These are phyloP conservation scores for Sphagnurus paluster DNA, from an alignment of 1,284 basidiomycete species.

Conservation along the genomic window DNA sequence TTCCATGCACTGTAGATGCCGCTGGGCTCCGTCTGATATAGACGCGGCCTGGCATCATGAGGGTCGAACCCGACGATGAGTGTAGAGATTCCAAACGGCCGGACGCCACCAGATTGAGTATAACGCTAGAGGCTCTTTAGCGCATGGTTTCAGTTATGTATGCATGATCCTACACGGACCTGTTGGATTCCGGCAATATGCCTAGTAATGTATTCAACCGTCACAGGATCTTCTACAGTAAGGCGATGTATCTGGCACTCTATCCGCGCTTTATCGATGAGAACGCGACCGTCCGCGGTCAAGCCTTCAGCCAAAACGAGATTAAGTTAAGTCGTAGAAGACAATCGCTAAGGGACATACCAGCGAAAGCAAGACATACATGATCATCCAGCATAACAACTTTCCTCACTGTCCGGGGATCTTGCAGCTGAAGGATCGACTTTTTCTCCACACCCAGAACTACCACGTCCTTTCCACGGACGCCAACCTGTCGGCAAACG, in stretches of 20 bases:
- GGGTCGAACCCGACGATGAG: slow-evolving; percentile 98
- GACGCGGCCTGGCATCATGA: slow-evolving; percentile 81
- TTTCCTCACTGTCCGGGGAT: slow-evolving; percentile 96
- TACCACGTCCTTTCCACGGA: slow-evolving; percentile 92
- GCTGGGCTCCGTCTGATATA: slow-evolving; percentile 97
- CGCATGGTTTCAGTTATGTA: background rate
- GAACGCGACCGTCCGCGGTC: slow-evolving; percentile 95
- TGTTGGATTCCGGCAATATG: slow-evolving; percentile 98
- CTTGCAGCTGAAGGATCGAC: slow-evolving; percentile 95
- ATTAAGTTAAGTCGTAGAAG: slow-evolving; percentile 12
- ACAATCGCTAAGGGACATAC: slow-evolving; percentile 50
- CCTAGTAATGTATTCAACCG: slow-evolving; percentile 97
- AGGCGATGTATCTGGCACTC: slow-evolving; percentile 98
- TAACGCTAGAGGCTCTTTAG: slow-evolving; percentile 63
- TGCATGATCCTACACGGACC: slow-evolving; percentile 45
- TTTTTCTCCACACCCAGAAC: slow-evolving; percentile 99
- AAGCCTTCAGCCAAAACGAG: slow-evolving; percentile 62
- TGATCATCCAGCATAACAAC: slow-evolving; percentile 99
- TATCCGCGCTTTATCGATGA: slow-evolving; percentile 97
- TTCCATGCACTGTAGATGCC: slow-evolving; percentile 99
- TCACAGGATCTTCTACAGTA: slow-evolving; percentile 98
- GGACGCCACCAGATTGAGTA: slow-evolving; percentile 98
- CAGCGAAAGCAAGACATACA: slow-evolving; percentile 96
- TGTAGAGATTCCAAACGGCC: slow-evolving; percentile 98
- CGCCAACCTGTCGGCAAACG: slow-evolving; percentile 72